phyloP scores from a whole-genome alignment of 2,329 filamentous ascomycete species.

The Penicillium sp. region DNA sequence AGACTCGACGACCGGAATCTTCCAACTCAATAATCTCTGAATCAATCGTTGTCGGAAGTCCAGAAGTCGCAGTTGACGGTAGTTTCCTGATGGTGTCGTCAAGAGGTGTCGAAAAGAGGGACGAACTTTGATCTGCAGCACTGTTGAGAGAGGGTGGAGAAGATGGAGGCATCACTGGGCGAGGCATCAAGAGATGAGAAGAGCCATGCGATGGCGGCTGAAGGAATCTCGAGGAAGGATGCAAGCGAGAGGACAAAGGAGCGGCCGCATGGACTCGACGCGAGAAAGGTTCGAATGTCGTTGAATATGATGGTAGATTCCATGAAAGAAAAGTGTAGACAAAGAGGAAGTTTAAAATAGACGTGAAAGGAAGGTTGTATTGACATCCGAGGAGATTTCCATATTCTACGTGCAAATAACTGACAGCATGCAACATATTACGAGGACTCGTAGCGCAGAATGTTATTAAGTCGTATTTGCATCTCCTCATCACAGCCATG shows the following conservation, averaged over 20 bases:
- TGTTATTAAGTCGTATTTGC: slow-evolving; percentile 22
- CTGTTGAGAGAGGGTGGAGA: not conserved
- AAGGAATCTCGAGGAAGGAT: not conserved
- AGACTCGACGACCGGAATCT: not conserved
- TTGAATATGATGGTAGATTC: not conserved
- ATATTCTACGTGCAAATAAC: not conserved
- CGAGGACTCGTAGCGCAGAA: slow-evolving; percentile 2
- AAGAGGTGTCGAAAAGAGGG: not conserved
- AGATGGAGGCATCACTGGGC: not conserved
- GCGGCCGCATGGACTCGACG: not conserved
- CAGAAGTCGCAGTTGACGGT: not conserved
- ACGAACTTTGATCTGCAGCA: not conserved
- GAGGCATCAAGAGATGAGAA: not conserved
- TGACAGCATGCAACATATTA: not conserved
- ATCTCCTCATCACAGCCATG: slow-evolving; percentile 16
- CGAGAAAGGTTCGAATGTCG: not conserved
- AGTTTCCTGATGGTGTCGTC: not conserved
- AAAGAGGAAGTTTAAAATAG: slow-evolving; percentile 4
- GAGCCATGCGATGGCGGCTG: not conserved
- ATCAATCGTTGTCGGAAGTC: not conserved
- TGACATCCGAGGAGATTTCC: not conserved
- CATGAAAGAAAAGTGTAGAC: not conserved
- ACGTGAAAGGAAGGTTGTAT: not conserved
- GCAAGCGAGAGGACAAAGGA: not conserved
- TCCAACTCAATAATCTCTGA: not conserved